phyloP scores from a whole-genome alignment of 2,329 filamentous ascomycete genomes.

The Sporothrix protearum region DNA sequence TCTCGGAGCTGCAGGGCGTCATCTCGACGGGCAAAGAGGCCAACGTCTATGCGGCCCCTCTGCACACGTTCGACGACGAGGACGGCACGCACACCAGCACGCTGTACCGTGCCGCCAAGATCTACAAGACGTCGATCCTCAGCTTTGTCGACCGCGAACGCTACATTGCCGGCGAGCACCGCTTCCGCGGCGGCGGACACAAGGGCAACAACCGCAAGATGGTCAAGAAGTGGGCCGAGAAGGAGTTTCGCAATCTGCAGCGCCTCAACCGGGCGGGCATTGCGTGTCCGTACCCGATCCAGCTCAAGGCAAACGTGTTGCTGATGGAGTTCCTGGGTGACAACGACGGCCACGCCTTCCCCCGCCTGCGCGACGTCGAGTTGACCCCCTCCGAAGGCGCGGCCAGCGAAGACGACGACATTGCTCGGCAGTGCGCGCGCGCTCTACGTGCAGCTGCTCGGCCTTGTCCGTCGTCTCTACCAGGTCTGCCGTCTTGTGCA shows the following conservation, averaged over 20 bases:
- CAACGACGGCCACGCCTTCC: conserved; percentile 80
- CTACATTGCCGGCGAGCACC: conserved; percentile 91
- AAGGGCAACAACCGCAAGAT: conserved; percentile 94
- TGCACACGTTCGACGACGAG: conserved; percentile 41
- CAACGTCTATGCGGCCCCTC: conserved; percentile 91
- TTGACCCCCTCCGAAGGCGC: conserved; percentile 53
- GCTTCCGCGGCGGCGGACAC: conserved; percentile 86
- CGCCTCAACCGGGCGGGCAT: conserved; percentile 81
- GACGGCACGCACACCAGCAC: conserved; percentile 43
- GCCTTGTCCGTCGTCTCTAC: conserved; percentile 90
- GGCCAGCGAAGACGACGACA: conserved; percentile 47
- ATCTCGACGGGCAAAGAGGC: conserved; percentile 97
- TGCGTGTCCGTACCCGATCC: conserved; percentile 83
- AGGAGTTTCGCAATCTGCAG: conserved; percentile 92
- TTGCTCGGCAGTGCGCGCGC: conserved; percentile 62
- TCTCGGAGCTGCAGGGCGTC: conserved; percentile 90
- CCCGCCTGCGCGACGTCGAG: conserved; percentile 80
- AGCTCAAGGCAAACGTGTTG: conserved; percentile 87
- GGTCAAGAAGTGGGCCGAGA: conserved; percentile 98
- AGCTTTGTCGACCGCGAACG: conserved; percentile 97
- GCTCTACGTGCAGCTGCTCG: conserved; percentile 78
- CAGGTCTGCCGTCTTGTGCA: conserved; percentile 89
- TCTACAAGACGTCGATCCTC: conserved; percentile 97
- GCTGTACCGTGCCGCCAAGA: conserved; percentile 85
- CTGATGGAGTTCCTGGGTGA: conserved; percentile 94